Evolutionary conservation across 257 asterid genomes (phyloP), one percentile per base, ranked within the genome.

Genomic region (Cordia subcordata): DNA sequence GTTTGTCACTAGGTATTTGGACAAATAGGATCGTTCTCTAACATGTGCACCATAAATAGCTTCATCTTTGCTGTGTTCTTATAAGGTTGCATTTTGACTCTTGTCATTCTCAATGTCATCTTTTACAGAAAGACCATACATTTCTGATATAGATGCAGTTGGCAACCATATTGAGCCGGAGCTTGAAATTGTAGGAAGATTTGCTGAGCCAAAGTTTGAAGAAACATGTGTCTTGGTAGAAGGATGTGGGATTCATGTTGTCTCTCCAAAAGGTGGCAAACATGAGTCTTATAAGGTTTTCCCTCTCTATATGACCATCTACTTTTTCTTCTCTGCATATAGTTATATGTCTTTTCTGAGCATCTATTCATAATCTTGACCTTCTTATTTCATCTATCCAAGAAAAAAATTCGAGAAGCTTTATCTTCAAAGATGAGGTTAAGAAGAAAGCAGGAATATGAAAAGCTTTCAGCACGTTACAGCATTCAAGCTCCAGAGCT

Each of bases 221-320:
- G 94, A 89, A 68, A 72, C 87, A 35, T 84, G 89, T 35, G 64
- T 89, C 50, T 54, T 83, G 79, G 94, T 86, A 64, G 87, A 86
- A 61, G 80, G 77, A 15, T 73, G 75, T 33, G 50, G 66, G 52
- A 75, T 55, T 58, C 72, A 40, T 53, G 46, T 39, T n/a, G 49
- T 67, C 55, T 55, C 78, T 32, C 75, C 46, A 42, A 76, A 52
- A 54, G 59, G 71, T 10, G 66, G 50, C 66, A 75, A 71, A 58
- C 84, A 61, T 1, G 84, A 77, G 71, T 85, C 96, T 5, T 88
- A 82, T 72, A 27, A 27, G 35, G 35, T 27, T 27, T 51, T 58
- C 21, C 11, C 35, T 22, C 32, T 60, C 22, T 13, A n/a, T 18
- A 64, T 73, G 38, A 68, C 63, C 4, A n/a, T 15, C 8, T 5